Evolutionary conservation across 495 filamentous ascomycete genomes (phyloP).

Genomic region (Sordaria brevicollis): DNA sequence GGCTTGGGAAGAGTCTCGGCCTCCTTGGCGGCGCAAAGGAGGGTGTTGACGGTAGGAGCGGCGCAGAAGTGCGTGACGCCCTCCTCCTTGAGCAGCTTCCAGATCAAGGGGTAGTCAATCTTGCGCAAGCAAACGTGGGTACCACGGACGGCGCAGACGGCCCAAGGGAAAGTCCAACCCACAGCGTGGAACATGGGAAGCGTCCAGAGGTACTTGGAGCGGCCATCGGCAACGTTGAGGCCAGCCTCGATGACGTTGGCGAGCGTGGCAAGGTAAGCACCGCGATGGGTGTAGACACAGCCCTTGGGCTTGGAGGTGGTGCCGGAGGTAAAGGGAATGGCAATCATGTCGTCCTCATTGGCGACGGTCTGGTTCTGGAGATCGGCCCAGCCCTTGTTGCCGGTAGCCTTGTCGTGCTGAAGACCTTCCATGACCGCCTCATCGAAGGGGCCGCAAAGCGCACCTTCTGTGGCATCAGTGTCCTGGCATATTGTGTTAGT

Average conservation of each 20-base stretch:
- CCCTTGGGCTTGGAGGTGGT: constrained; percentile 91
- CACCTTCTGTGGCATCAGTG: constrained; percentile 65
- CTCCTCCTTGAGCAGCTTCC: constrained; percentile 74
- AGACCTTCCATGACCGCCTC: constrained; percentile 75
- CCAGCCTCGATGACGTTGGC: constrained; percentile 84
- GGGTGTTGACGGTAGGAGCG: constrained; percentile 90
- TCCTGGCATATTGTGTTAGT: constrained; percentile 40
- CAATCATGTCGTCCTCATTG: constrained; percentile 71
- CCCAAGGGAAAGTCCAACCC: constrained; percentile 84
- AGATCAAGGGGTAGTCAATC: constrained; percentile 89
- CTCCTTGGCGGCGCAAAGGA: constrained; percentile 67
- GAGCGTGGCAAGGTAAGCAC: constrained; percentile 73
- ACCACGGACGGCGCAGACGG: constrained; percentile 80
- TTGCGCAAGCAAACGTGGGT: constrained; percentile 93
- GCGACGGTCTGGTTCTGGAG: constrained; percentile 50
- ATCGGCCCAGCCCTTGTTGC: constrained; percentile 64
- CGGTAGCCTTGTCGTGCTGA: constrained; percentile 50
- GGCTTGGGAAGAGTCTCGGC: constrained; percentile 57
- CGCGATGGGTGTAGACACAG: constrained; percentile 83
- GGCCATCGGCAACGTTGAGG: constrained; percentile 55
- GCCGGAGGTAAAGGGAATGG: constrained; percentile 78
- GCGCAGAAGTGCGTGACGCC: constrained; percentile 90
- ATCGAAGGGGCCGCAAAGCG: constrained; percentile 71
- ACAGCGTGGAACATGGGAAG: constrained; percentile 91
- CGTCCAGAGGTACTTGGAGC: constrained; percentile 83